phyloP scores from a whole-genome alignment of 2,329 filamentous ascomycete genomes.

The Aspergillus alliaceus region DNA sequence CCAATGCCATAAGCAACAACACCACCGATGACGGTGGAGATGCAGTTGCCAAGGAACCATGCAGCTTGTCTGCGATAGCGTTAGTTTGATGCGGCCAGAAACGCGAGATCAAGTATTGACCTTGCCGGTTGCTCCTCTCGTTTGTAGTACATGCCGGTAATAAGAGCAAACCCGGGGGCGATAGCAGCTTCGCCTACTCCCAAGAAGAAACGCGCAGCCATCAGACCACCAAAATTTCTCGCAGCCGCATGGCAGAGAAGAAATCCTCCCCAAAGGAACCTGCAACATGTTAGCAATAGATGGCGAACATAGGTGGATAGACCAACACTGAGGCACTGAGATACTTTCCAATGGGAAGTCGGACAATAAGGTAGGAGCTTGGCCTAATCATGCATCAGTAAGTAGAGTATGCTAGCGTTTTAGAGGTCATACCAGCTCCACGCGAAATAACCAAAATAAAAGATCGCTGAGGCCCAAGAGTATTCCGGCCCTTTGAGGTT shows the following conservation, averaged over 20 bases:
- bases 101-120: neutral
- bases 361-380: constrained; percentile 38
- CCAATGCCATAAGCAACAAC: constrained; percentile 32
- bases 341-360: constrained; percentile 29
- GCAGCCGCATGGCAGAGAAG: constrained; percentile 34
- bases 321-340: constrained; percentile 31
- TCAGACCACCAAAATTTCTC: constrained; percentile 31
- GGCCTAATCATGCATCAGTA: constrained; percentile 17
- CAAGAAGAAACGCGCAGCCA: constrained; percentile 42
- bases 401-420: no score
- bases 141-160: constrained; percentile 37
- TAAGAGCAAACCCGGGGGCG: constrained; percentile 38
- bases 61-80: constrained; percentile 27
- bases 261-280: constrained; percentile 33
- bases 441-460: constrained; percentile 37
- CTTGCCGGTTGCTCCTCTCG: constrained; percentile 33
- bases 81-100: neutral
- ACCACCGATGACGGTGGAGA: constrained; percentile 30
- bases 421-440: constrained; percentile 31
- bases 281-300: neutral
- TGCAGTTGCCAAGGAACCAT: constrained; percentile 37
- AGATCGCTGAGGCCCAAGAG: constrained; percentile 32
- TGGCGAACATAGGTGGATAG: constrained; percentile 10
- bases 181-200: constrained; percentile 31
- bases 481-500: constrained; percentile 28